Evolutionary conservation across 176 grass and related monocot genomes (phyloP), one percentile per base, ranked within the genome.

Genomic region (Themeda triandra): DNA sequence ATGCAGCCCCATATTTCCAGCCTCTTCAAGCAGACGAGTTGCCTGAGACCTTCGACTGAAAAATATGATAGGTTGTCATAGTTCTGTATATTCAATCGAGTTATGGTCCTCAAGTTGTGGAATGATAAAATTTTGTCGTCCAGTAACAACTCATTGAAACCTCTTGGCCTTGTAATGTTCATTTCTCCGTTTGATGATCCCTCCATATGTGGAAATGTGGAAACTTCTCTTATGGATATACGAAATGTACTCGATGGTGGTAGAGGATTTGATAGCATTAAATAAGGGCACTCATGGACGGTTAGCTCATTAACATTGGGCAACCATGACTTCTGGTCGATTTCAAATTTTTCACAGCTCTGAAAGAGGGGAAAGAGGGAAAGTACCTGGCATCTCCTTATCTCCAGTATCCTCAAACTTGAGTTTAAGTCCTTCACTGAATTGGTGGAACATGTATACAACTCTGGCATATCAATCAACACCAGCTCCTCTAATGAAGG

Each of bases 301-400:
- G 28, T 63, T 2, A 85, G 40, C 32, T 29, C 6, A 33, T 6
- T n/a, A 49, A 88, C 42, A 81, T 0, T 54, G 27, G 64, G 80
- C 51, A 58, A 87, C 80, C 90, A 81, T 23, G 62, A 70, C 1
- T 83, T 80, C 6, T 73, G 73, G n/a, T 83, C 68, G 0, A 64
- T 4, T 0, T 15, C 6, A 0, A 76, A 28, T 21, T 49, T 59
- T 3, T 36, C 53, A 10, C 24, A 44, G 30, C 33, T 60, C 59
- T 68, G 70, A 28, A 74, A 83, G 59, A 86, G 81, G 1, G 78
- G 44, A n/a, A 74, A 79, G n/a, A n/a, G n/a, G 8, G 78, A 24
- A 5, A 87, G 65, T 11, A 32, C 4, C 23, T 0, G 6, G 2
- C 80, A 87, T 3, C 36, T 27, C n/a, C 2, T 40, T 19, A 90